phyloP scores from a whole-genome alignment of 83 land plant species.

The Diphasiastrum complanatum region DNA sequence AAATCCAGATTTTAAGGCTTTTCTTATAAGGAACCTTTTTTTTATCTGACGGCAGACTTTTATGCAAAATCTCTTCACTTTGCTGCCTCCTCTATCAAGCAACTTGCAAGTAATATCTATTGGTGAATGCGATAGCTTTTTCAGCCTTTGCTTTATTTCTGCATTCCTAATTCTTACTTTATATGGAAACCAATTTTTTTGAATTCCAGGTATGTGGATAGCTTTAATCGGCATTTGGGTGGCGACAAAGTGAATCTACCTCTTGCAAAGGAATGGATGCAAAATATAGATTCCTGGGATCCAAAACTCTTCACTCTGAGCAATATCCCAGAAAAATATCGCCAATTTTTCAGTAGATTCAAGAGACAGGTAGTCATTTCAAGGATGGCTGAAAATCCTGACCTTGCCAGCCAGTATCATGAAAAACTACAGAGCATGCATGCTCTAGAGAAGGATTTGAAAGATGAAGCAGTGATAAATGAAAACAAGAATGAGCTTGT shows the following conservation, averaged over 20 bases:
- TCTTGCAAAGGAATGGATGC: constrained; percentile 50
- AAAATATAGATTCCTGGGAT: constrained; percentile 66
- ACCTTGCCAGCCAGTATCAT: constrained; percentile 62
- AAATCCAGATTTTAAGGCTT: too few relatives aligned
- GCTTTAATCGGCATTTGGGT: constrained; percentile 39
- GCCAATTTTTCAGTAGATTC: constrained; percentile 47
- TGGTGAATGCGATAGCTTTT: neutral
- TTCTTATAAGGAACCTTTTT: too few relatives aligned
- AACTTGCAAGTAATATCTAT: neutral
- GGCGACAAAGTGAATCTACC: constrained; percentile 23
- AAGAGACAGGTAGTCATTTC: constrained; percentile 62
- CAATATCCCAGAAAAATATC: constrained; percentile 48
- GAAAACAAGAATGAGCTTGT: constrained; percentile 44
- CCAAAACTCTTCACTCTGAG: constrained; percentile 67
- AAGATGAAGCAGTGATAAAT: constrained; percentile 35
- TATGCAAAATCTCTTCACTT: too few relatives aligned
- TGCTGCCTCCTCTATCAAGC: too few relatives aligned
- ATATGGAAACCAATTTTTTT: constrained; percentile 2
- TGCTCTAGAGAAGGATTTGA: constrained; percentile 61
- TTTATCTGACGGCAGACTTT: too few relatives aligned
- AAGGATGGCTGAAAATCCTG: constrained; percentile 67
- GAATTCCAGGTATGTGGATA: constrained; percentile 55
- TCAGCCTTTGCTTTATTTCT: neutral
- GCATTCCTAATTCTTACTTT: neutral
- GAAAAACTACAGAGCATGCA: constrained; percentile 55